Evolutionary conservation across 305 asterid genomes (phyloP).

Genomic region (Lippia alba): DNA sequence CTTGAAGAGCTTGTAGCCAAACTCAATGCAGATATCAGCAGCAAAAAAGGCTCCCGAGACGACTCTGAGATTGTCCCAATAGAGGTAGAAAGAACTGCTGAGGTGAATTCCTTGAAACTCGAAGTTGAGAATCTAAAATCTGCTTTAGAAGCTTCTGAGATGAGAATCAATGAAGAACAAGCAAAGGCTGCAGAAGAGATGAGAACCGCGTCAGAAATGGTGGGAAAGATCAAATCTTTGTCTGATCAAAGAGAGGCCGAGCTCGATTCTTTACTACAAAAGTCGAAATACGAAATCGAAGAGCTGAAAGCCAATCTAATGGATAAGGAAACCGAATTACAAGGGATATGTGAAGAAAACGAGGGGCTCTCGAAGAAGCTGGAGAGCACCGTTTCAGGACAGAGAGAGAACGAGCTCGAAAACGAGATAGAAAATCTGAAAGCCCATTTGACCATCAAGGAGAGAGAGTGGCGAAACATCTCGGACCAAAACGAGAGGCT

Average conservation of each 20-base stretch:
- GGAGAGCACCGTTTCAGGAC: conserved; percentile 40
- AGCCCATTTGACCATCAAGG: conserved; percentile 52
- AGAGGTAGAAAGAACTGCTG: conserved; percentile 29
- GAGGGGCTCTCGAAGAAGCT: conserved; percentile 55
- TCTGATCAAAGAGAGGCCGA: conserved; percentile 56
- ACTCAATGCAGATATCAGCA: conserved; percentile 48
- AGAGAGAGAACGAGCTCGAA: conserved; percentile 50
- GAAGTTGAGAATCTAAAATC: conserved; percentile 51
- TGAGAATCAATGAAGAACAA: conserved; percentile 57
- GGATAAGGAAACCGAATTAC: conserved; percentile 86
- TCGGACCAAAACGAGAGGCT: conserved; percentile 53
- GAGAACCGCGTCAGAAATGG: conserved; percentile 48
- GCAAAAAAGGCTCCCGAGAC: conserved; percentile 26
- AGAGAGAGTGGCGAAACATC: conserved; percentile 44
- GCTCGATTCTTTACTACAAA: conserved; percentile 53
- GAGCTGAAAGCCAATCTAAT: conserved; percentile 75
- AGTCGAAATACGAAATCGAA: conserved; percentile 58
- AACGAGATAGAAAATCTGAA: conserved; percentile 50
- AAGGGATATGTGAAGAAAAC: conserved; percentile 79
- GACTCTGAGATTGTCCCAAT: background rate
- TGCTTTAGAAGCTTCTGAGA: conserved; percentile 63
- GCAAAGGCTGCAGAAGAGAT: conserved; percentile 44
- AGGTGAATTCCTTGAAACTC: conserved; percentile 43
- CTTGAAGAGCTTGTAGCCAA: conserved; percentile 67
- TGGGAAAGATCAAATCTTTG: conserved; percentile 51